Percentiles rank a stretch among this genome's conserved stretches.
Conservation (phyloP, 371 early-diverging fungal species). For the Aphelidium insulamus region DNA sequence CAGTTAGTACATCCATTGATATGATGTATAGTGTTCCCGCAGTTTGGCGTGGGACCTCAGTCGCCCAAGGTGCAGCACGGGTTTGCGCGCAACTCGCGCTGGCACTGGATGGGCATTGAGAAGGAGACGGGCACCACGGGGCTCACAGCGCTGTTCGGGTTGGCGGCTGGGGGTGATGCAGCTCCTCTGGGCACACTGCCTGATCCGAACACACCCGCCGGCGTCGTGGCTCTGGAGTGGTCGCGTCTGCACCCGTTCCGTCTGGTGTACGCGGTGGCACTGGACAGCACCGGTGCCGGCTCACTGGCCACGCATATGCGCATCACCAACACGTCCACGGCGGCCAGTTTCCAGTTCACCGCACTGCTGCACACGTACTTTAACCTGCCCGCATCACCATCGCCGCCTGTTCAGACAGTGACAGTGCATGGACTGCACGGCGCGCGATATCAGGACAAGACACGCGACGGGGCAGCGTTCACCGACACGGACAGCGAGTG, state of each 20-base stretch:
- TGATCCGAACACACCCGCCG: too few species aligned
- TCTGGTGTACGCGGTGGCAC: conserved; percentile 50
- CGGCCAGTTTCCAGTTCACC: conserved; percentile 49
- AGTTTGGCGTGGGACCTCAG: too few species aligned
- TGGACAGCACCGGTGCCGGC: conserved; percentile 35
- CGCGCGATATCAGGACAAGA: neutral
- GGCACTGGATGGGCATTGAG: conserved; percentile 31
- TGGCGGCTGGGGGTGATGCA: conserved; percentile 29
- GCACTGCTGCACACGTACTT: conserved; percentile 81
- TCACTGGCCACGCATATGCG: conserved; percentile 37
- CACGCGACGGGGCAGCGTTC: neutral
- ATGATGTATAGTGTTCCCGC: conserved; percentile 64
- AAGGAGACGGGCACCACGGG: conserved; percentile 22
- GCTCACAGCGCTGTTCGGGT: conserved; percentile 38
- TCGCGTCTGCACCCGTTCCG: conserved; percentile 37
- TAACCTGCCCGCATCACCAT: conserved; percentile 35
- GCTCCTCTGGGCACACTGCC: too few species aligned
- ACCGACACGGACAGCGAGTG: too few species aligned
- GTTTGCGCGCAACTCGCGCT: conserved; percentile 52
- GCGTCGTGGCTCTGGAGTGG: conserved; percentile 26
- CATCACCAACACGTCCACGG: conserved; percentile 42
- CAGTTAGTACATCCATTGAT: conserved; percentile 9
- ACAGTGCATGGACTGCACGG: neutral
- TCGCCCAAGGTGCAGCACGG: conserved; percentile 45
- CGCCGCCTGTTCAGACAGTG: too few species aligned